phyloP scores from a whole-genome alignment of 305 asterid species.

The Fraxinus ornus region DNA sequence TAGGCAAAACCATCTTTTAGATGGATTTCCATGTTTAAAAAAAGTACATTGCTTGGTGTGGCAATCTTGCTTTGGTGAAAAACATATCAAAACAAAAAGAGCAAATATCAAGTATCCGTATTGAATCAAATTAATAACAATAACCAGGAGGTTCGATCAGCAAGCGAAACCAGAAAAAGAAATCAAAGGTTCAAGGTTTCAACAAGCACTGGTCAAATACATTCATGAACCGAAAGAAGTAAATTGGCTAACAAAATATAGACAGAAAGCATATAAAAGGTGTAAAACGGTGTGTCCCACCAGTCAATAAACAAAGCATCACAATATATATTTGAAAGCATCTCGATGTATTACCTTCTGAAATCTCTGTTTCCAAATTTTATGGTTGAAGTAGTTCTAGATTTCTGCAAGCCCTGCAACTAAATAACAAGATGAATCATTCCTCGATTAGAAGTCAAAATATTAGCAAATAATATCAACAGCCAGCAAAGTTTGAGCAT shows the following conservation, averaged over 20 bases:
- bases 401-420: conserved; percentile 49
- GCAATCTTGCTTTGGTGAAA: not conserved
- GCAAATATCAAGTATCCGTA: not conserved
- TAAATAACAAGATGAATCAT: conserved; percentile 20
- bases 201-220: not conserved
- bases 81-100: not conserved
- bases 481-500: conserved; percentile 7
- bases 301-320: not conserved
- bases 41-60: not conserved
- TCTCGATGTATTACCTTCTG: conserved; percentile 49
- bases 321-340: not conserved
- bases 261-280: not conserved
- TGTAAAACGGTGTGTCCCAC: not conserved
- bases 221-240: not conserved
- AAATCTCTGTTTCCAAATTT: conserved; percentile 55
- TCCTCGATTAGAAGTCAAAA: not conserved
- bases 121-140: not conserved
- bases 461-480: conserved; percentile 4
- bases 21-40: not conserved
- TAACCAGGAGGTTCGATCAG: not conserved
- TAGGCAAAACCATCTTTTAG: not conserved
- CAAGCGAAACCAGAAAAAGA: not conserved
- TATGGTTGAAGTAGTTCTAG: conserved; percentile 27
- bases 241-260: not conserved
- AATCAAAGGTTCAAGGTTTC: not conserved